Base-by-base conservation (phyloP, 306 rosid genomes). In the Argentina anserina region DNA sequence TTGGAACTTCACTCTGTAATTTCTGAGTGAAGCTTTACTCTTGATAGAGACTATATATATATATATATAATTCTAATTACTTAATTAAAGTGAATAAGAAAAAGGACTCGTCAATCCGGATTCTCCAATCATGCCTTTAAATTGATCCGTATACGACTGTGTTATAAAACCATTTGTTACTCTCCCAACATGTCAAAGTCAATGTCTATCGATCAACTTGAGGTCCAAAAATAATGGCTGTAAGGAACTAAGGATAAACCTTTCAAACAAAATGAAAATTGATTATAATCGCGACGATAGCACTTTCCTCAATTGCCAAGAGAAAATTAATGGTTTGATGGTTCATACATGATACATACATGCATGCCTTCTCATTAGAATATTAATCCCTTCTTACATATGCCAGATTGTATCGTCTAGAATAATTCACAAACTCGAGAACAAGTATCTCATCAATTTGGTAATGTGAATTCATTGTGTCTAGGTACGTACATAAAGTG, bases 121-220 rank as follows among this genome's bases (percentile, higher is more conserved):
- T 75, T 69, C 68, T 76, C 81, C 73, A 78, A 67, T 84, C 87
- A 80, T 78, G 63, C 69, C 68, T 59, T 64, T 65, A 14, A 29
- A 28, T 34, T 67, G 69, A 64, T 63, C 55, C 55, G 46, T 37
- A n/a, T n/a, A n/a, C n/a, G n/a, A n/a, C n/a, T 29, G 55, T 31
- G 37, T 68, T 9, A 52, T 17, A 59, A 33, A 50, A 41, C 41
- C 31, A 29, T 60, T 75, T 72, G 63, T 80, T 56, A 64, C 37
- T 75, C 70, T 56, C 74, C 33, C 75, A 79, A 69, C 81, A 69
- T 83, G 85, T 70, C 77, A 56, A 80, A 87, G 90, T 86, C 90
- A 88, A 86, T 67, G 76, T 76, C 82, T 80, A 87, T 82, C 82
- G 78, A 87, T 82, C 84, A 73, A 73, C 78, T 53, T 40, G 81